Conservation (phyloP, 192 early-diverging fungal genomes). For the Coemansia sp. region DNA sequence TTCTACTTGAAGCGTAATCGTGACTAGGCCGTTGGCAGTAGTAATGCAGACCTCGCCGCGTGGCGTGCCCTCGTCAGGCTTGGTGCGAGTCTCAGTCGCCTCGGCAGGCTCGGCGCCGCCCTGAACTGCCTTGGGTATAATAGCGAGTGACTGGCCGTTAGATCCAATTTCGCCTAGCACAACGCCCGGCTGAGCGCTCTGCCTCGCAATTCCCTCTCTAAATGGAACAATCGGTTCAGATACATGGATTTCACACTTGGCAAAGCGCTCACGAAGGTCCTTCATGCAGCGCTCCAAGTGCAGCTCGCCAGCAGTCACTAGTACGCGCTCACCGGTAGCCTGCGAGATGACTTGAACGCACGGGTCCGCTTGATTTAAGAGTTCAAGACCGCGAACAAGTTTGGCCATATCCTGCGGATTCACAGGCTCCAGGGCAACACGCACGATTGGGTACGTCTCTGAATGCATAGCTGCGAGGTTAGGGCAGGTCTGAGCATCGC, state of each 20-base stretch:
- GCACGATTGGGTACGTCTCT: constrained; percentile 85
- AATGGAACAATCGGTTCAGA: constrained; percentile 97
- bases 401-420: constrained; percentile 88
- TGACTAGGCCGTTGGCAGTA: constrained; percentile 49
- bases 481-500: constrained; percentile 65
- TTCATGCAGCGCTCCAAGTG: constrained; percentile 96
- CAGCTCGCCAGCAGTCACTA: constrained; percentile 95
- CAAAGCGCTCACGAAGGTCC: constrained; percentile 93
- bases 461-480: constrained; percentile 68
- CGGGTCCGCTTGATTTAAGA: constrained; percentile 95
- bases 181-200: constrained; percentile 41
- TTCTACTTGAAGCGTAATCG: constrained; percentile 44
- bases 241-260: constrained; percentile 90
- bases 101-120: not conserved
- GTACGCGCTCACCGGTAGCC: constrained; percentile 96
- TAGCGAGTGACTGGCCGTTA: constrained; percentile 41
- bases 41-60: constrained; percentile 50
- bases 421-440: constrained; percentile 94
- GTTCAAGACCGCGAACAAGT: constrained; percentile 81
- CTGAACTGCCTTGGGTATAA: constrained; percentile 24
- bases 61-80: constrained; percentile 19
- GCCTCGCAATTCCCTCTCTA: constrained; percentile 84
- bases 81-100: constrained; percentile 12
- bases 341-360: constrained; percentile 90
- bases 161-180: constrained; percentile 39